Conservation (phyloP, 352 stramenopile species). For the Elongisporangium anandrum region DNA sequence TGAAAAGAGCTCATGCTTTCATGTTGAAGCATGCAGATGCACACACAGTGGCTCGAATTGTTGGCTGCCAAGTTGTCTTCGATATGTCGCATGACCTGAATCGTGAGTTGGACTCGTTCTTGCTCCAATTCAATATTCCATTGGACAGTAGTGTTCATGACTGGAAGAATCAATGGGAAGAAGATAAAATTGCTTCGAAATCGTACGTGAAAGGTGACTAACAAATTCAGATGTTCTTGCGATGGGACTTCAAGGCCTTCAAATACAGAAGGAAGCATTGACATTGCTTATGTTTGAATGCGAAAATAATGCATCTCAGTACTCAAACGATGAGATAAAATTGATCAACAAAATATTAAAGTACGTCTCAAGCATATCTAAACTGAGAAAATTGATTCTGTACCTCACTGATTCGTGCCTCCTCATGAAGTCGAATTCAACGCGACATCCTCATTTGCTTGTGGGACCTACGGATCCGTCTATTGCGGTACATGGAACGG, state of each 20-base stretch:
- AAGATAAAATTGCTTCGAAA: no score
- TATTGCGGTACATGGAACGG: constrained; percentile 17
- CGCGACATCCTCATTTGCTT: constrained; percentile 2
- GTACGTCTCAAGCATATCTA: constrained; percentile 8
- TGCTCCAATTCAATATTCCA: no score
- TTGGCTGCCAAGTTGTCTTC: no score
- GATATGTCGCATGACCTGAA: no score
- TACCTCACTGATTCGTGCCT: constrained; percentile 15
- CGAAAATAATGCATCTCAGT: constrained; percentile 14
- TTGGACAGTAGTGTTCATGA: no score
- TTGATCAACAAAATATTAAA: constrained; percentile 15
- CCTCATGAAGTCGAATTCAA: constrained; percentile 16
- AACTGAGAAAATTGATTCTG: constrained; percentile 7
- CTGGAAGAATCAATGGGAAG: no score
- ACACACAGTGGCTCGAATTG: no score
- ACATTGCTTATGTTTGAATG: constrained; percentile 17
- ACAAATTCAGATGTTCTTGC: no score
- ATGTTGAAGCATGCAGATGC: no score
- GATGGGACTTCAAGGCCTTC: constrained; percentile 7
- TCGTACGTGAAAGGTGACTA: no score
- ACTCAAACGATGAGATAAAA: constrained; percentile 11
- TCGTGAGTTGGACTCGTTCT: no score
- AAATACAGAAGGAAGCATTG: constrained; percentile 13
- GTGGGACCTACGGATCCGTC: constrained; percentile 13
- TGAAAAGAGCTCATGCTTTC: no score